Conservation (phyloP, 495 filamentous ascomycete species). For the Penicillium roqueforti region DNA sequence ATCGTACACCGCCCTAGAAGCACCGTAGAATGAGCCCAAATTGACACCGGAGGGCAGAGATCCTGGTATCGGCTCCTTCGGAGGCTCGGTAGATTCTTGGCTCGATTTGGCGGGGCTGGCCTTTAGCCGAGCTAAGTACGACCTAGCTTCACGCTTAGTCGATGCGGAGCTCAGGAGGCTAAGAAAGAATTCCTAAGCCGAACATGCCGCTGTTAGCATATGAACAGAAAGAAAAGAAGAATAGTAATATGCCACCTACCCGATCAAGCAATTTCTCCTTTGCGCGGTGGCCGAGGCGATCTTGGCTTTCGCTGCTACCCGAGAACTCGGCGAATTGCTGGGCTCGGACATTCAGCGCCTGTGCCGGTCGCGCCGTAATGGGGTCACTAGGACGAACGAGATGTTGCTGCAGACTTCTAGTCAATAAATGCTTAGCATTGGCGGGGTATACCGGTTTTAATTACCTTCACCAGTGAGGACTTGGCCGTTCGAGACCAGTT, state of each 20-base stretch:
- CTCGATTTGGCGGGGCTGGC: constrained; percentile 31
- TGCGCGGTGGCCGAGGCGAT: constrained; percentile 42
- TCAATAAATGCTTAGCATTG: constrained; percentile 10
- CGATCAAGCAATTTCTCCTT: constrained; percentile 46
- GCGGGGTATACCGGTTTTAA: not conserved
- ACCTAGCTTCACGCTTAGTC: constrained; percentile 85
- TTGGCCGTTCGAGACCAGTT: constrained; percentile 32
- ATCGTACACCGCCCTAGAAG: constrained; percentile 56
- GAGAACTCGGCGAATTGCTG: constrained; percentile 39
- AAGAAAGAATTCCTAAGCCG: constrained; percentile 68
- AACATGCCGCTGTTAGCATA: not conserved
- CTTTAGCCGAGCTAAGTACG: constrained; percentile 78
- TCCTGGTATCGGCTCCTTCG: constrained; percentile 18
- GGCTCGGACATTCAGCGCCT: constrained; percentile 19
- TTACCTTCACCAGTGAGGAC: constrained; percentile 32
- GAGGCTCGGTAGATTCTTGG: constrained; percentile 15
- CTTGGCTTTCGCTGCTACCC: constrained; percentile 27
- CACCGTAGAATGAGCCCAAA: constrained; percentile 57
- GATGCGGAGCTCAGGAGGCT: constrained; percentile 78
- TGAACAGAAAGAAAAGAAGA: not conserved
- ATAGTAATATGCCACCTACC: constrained; percentile 21
- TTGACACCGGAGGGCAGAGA: constrained; percentile 50
- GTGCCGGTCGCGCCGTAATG: constrained; percentile 13
- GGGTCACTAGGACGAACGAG: constrained; percentile 17
- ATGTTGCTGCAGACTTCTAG: constrained; percentile 18